Evolutionary conservation across 139 green algal genomes (phyloP).

Genomic region (Nannochloris sp.): DNA sequence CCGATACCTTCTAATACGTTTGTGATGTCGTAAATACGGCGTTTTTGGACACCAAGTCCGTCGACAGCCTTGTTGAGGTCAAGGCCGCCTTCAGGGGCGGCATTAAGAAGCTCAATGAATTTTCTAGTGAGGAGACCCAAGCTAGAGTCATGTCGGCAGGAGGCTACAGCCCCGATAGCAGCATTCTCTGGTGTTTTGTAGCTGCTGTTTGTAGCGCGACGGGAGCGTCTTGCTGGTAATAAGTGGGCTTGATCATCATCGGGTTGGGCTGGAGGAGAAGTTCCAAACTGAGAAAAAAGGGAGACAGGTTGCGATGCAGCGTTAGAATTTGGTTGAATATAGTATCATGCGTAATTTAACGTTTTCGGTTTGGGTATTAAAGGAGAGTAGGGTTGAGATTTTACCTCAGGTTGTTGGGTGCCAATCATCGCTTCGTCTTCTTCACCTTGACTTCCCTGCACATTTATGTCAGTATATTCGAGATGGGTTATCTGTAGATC

Average conservation of each 20-base stretch:
- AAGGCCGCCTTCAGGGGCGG: slow-evolving; percentile 60
- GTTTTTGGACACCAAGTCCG: slow-evolving; percentile 74
- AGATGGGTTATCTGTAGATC: too few relatives aligned
- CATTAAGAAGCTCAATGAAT: slow-evolving; percentile 80
- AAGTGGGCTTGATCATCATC: not conserved
- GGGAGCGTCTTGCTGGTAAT: not conserved
- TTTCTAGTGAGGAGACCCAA: slow-evolving; percentile 87
- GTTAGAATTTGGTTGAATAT: too few relatives aligned
- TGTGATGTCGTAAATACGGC: slow-evolving; percentile 98
- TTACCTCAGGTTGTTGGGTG: too few relatives aligned
- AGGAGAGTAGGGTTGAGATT: too few relatives aligned
- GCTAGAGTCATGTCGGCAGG: slow-evolving; percentile 71
- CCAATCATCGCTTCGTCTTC: too few relatives aligned
- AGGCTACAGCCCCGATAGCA: not conserved
- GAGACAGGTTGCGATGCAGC: too few relatives aligned
- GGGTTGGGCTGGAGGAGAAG: not conserved
- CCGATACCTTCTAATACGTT: slow-evolving; percentile 97
- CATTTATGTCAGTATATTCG: too few relatives aligned
- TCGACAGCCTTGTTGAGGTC: slow-evolving; percentile 90
- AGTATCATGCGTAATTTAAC: too few relatives aligned
- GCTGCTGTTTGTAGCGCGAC: not conserved
- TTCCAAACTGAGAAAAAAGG: not conserved
- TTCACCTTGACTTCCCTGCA: too few relatives aligned
- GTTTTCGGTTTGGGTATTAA: too few relatives aligned
- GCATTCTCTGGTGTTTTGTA: not conserved